A percentile compares a stretch with the other conserved stretches of the same genome.
These are phyloP conservation scores for Abrus precatorius DNA, from an alignment of 306 rosid species.

Conservation along the genomic window DNA sequence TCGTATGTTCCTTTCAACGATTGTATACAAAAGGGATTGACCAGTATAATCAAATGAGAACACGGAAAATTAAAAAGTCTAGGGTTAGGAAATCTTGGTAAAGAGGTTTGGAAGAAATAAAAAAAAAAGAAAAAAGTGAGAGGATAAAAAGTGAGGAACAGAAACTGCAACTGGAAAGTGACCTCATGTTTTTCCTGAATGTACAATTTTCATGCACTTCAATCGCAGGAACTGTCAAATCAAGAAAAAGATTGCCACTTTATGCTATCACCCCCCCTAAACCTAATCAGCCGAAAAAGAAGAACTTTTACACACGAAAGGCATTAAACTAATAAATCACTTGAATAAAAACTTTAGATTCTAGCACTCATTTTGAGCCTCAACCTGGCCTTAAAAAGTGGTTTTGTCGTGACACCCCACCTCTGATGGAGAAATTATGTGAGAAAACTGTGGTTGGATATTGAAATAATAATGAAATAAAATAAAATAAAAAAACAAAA, in stretches of 20 bases:
- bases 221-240: conserved; percentile 61
- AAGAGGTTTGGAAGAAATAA: not conserved
- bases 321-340: not conserved
- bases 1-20: not conserved
- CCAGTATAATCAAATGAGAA: not conserved
- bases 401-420: not conserved
- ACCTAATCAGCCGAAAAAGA: conserved; percentile 37
- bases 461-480: not conserved
- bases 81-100: conserved; percentile 25
- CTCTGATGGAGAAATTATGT: not conserved
- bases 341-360: conserved; percentile 26
- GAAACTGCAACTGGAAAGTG: conserved; percentile 56
- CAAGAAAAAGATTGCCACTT: conserved; percentile 53
- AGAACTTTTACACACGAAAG: not conserved
- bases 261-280: conserved; percentile 36
- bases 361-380: conserved; percentile 27
- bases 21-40: not conserved
- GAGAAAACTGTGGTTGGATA: not conserved
- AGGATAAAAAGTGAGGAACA: conserved; percentile 44
- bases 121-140: not conserved
- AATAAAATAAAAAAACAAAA: not conserved
- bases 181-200: conserved; percentile 60
- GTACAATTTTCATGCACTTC: conserved; percentile 46
- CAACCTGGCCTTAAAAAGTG: conserved; percentile 32
- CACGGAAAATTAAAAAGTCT: not conserved